A percentile compares a stretch with the other conserved stretches of the same genome.
These are phyloP conservation scores for Scheffersomyces stipitis DNA, from an alignment of 805 yeast species.

Conservation along the genomic window DNA sequence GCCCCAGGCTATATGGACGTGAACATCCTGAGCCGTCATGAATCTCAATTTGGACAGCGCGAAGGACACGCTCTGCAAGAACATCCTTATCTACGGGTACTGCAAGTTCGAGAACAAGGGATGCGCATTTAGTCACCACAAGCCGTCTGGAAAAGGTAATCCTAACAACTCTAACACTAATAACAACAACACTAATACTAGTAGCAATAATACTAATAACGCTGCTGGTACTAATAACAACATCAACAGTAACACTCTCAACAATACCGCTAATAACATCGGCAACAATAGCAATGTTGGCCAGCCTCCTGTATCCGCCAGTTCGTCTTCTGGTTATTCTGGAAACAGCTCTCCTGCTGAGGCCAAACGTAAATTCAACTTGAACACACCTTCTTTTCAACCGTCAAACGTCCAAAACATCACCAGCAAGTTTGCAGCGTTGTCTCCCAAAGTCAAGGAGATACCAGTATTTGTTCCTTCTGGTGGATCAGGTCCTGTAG, in stretches of 20 bases:
- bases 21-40: conserved; percentile 9
- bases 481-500: conserved; percentile 4
- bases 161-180: background rate
- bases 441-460: conserved; percentile 49
- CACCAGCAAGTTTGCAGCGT: conserved; percentile 40
- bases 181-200: background rate
- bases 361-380: conserved; percentile 34
- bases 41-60: conserved; percentile 55
- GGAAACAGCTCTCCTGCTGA: conserved; percentile 15
- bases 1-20: background rate
- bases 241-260: conserved; percentile 3
- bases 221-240: background rate
- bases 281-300: conserved; percentile 55
- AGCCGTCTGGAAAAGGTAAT: conserved; percentile 3
- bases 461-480: conserved; percentile 52
- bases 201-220: background rate
- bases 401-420: conserved; percentile 32
- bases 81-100: conserved; percentile 80
- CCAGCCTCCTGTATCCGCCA: conserved; percentile 50
- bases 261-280: conserved; percentile 8
- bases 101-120: conserved; percentile 88
- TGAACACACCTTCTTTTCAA: conserved; percentile 45
- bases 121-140: conserved; percentile 75
- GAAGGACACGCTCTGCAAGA: conserved; percentile 77
- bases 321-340: conserved; percentile 33